These are phyloP conservation scores for Oryza glaberrima DNA, from an alignment of 176 grass and related monocot genomes.

Conservation along the genomic window DNA sequence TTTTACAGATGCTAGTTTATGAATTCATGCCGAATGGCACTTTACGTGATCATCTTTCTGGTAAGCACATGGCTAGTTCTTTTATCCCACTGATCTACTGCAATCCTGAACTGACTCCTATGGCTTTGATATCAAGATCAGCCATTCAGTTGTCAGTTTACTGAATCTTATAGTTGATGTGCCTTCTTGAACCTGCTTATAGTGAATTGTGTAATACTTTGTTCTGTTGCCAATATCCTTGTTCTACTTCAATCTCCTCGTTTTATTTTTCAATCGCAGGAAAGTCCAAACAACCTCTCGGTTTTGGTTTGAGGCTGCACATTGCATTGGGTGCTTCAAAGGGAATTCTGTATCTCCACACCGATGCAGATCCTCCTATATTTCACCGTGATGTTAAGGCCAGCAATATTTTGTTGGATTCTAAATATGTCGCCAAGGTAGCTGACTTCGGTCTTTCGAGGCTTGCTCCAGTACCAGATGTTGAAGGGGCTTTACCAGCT, in stretches of 20 bases:
- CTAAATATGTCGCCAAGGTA: conserved; percentile 76
- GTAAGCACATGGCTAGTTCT: conserved; percentile 48
- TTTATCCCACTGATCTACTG: background rate
- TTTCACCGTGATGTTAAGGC: conserved; percentile 98
- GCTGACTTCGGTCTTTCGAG: conserved; percentile 97
- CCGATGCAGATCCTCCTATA: conserved; percentile 92
- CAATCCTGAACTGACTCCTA: conserved; percentile 10
- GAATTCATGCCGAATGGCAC: conserved; percentile 97
- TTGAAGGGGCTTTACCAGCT: conserved; percentile 56
- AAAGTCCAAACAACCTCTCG: conserved; percentile 52
- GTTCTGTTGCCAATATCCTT: background rate
- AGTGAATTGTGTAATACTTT: background rate
- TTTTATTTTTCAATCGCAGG: conserved; percentile 40
- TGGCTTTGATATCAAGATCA: background rate
- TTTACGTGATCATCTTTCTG: conserved; percentile 78
- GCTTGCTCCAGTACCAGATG: conserved; percentile 75
- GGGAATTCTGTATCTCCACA: conserved; percentile 94
- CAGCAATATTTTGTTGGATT: conserved; percentile 91
- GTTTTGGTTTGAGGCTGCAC: conserved; percentile 66
- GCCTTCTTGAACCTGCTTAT: background rate
- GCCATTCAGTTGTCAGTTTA: background rate
- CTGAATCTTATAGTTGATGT: conserved; percentile 1
- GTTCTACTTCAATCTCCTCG: background rate
- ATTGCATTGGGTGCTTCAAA: conserved; percentile 78
- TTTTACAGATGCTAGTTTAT: conserved; percentile 95